Base-by-base conservation (phyloP, 2,329 filamentous ascomycete species). In the Endothia cerciana region DNA sequence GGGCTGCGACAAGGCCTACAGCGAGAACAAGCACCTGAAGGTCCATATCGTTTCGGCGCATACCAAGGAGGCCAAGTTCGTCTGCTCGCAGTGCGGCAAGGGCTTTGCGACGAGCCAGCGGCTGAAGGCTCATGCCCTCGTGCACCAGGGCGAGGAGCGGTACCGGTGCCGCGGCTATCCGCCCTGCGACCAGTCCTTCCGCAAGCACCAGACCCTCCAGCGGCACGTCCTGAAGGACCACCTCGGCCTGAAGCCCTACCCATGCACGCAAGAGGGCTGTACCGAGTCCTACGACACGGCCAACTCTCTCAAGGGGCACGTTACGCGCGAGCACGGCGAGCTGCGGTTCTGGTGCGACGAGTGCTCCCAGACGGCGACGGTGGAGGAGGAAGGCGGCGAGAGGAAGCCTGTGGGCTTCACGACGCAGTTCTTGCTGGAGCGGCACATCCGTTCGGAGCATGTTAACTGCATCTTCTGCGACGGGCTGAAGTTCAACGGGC, bases 21-120 rank as follows among this genome's bases (percentile, higher is more conserved):
- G 93, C 17, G 91, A 95, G 68, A 87, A 92, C 70, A 94, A 94
- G 72, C 93, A 97, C 78, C 83, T 97, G 22, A 89, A 90, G 67
- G 90, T 93, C 70, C 94, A 98, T 75, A 79, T 96, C 73, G 93
- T 94, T 74, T 91, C 91, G 64, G 89, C 90, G 13, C 94, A 97
- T 75, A 90, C 86, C 25, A 82, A 87, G 63, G 85, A 92, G 70
- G 85, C 90, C 66, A 85, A 88, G 57, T 90, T 93, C 75, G 77
- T 85, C 33, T 97, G 94, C 78, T 82, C 87, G 17, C 88, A 83
- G 6, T 97, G 94, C 74, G 87, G 83, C 60, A 95, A 94, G 81
- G 88, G 85, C 41, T 97, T 97, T 74, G 85, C 92, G 60, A 97
- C 92, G 0, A 89, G 89, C 2, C 93, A 91, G 11, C 84, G 92